A percentile compares a stretch with the other conserved stretches of the same genome.
Conservation (phyloP, 257 asterid genomes). For the Gynochthodes officinalis region DNA sequence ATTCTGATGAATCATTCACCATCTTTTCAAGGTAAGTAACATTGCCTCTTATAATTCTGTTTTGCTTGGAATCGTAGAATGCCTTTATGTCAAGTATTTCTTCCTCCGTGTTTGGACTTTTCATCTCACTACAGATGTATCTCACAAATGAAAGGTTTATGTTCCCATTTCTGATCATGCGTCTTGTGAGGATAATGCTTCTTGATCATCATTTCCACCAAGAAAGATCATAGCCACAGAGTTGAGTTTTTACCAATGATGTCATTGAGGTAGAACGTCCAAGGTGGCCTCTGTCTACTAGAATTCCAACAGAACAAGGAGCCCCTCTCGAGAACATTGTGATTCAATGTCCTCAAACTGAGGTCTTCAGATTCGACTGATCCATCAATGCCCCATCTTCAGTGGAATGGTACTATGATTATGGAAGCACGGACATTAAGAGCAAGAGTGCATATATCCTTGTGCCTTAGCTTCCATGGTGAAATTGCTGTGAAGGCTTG, state of each 20-base stretch:
- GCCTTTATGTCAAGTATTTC: conserved; percentile 5
- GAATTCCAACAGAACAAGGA: conserved; percentile 30
- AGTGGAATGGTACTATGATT: conserved; percentile 26
- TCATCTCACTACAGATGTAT: background rate
- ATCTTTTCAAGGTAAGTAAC: conserved; percentile 17
- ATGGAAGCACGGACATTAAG: conserved; percentile 22
- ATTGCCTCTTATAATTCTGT: conserved; percentile 16
- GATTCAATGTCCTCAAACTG: conserved; percentile 20
- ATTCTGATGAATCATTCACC: conserved; percentile 14
- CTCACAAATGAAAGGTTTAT: conserved; percentile 10
- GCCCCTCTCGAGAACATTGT: conserved; percentile 22
- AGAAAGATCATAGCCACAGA: conserved; percentile 16
- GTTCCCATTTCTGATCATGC: conserved; percentile 20
- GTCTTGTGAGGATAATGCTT: conserved; percentile 21
- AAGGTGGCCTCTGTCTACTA: conserved; percentile 24
- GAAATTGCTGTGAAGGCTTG: conserved; percentile 28
- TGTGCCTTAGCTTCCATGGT: conserved; percentile 27
- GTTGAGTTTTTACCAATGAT: background rate
- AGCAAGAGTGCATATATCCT: conserved; percentile 32
- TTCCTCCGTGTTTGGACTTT: background rate
- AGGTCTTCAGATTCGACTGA: conserved; percentile 24
- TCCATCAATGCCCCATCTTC: conserved; percentile 29
- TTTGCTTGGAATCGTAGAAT: conserved; percentile 19
- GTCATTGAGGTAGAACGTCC: background rate
- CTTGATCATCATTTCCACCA: conserved; percentile 27